Evolutionary conservation across 805 yeast genomes (phyloP), one percentile per base, ranked within the genome.

Genomic region (Myxozyma nipponensis): DNA sequence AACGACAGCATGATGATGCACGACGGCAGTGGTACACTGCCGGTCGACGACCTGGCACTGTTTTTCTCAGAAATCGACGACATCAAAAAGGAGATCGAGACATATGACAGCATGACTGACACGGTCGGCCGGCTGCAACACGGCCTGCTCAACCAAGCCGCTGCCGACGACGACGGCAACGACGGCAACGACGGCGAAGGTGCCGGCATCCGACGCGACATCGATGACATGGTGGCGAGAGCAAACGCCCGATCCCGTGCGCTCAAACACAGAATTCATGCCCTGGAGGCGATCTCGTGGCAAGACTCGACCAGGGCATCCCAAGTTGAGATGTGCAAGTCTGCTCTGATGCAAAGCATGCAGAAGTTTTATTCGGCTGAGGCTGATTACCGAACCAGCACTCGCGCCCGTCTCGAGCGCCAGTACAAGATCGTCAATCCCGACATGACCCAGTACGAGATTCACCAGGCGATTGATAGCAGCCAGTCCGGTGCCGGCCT

Each of bases 391-490:
- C 7, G 13, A 28, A 9, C 32, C 7, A 28, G 13, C 7, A 13
- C 13, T 28, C 13, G 13, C 13, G 13, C 7, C 32, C 7, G 13
- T 9, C 32, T 28, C 32, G 32, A 83, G 62, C 83, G 95, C 68
- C 97, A 90, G 76, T 90, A 84, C 72, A 82, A 81, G 66, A 86
- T 91, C 63, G 91, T 87, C 55, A 84, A 83, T 62, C 95, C 95
- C 6, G 84, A 83, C 54, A 93, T 95, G 3, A 39, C 49, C n/a
- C 44, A 45, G 26, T 32, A 19, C 15, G 49, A 45, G 10, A 24
- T 45, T 7, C 36, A 39, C 28, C 30, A 28, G 46, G 96, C 91
- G 44, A 83, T 91, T 51, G 88, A 83, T 61, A 91, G 87, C 63
- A 28, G 13, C 32, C n/a, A 80, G 79, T 46, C 86, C 63, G 45